Evolutionary conservation across 352 stramenopile species (phyloP).

Genomic region (Blastocystis hominis): DNA sequence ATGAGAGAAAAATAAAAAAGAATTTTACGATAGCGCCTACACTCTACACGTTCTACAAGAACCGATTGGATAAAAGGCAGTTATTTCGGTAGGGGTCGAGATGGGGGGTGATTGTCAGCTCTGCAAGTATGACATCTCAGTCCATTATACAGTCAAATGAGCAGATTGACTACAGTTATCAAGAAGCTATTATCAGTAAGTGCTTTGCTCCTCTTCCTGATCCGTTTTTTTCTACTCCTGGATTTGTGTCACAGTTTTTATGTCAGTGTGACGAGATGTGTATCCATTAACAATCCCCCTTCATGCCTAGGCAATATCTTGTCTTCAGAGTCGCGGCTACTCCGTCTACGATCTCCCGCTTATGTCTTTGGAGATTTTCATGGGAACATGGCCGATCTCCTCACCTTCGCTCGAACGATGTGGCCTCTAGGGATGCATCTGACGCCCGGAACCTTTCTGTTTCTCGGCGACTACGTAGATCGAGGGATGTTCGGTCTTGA

Average conservation of each 20-base stretch:
- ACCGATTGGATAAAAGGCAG: not conserved
- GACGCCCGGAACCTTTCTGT: constrained; percentile 83
- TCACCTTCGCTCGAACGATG: constrained; percentile 86
- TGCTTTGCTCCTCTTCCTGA: constrained; percentile 24
- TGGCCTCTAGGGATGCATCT: constrained; percentile 82
- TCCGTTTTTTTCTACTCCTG: not conserved
- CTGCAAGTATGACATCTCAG: constrained; percentile 14
- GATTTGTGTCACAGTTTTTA: constrained; percentile 14
- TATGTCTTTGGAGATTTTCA: constrained; percentile 87
- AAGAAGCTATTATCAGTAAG: constrained; percentile 19
- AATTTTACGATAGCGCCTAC: constrained; percentile 51
- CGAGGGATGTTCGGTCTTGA: constrained; percentile 82
- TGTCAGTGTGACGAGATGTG: constrained; percentile 50
- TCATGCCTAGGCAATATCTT: constrained; percentile 62
- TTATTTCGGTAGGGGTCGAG: not conserved
- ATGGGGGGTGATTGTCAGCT: not conserved
- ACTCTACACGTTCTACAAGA: constrained; percentile 51
- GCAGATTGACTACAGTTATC: constrained; percentile 6
- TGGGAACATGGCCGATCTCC: constrained; percentile 80
- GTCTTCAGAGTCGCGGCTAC: constrained; percentile 70
- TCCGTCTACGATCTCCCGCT: constrained; percentile 75
- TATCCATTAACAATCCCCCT: not conserved
- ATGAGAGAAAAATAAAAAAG: constrained; percentile 6
- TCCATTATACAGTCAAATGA: not conserved
- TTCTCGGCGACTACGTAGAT: constrained; percentile 86